phyloP scores from a whole-genome alignment of 352 stramenopile species.

The Phytophthora colocasiae region DNA sequence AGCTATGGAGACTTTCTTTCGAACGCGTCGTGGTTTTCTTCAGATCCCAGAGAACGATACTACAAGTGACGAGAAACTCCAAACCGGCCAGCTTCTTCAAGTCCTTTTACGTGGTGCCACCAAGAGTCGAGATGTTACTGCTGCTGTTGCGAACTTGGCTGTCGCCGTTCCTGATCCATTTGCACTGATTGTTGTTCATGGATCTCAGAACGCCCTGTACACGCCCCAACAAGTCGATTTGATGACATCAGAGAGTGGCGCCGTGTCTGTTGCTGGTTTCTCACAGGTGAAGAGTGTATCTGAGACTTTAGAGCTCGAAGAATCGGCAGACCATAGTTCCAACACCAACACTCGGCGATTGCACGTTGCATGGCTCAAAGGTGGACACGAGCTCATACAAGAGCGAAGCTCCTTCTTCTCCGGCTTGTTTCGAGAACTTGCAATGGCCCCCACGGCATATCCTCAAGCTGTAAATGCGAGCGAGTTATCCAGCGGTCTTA shows the following conservation, averaged over 20 bases:
- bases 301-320: conserved; percentile 20
- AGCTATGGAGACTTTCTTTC: conserved; percentile 64
- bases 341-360: conserved; percentile 26
- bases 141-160: conserved; percentile 40
- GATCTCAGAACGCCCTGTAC: conserved; percentile 61
- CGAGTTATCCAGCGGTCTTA: not conserved
- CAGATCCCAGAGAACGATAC: conserved; percentile 23
- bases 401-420: conserved; percentile 63
- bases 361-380: conserved; percentile 79
- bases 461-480: not conserved
- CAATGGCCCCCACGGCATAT: conserved; percentile 2
- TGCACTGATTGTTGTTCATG: conserved; percentile 63
- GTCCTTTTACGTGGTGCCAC: conserved; percentile 51
- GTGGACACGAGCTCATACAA: conserved; percentile 75
- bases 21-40: conserved; percentile 54
- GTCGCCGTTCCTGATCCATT: conserved; percentile 40
- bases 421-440: conserved; percentile 60
- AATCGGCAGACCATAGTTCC: not conserved
- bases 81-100: conserved; percentile 41
- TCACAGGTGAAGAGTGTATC: conserved; percentile 11
- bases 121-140: conserved; percentile 49
- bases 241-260: conserved; percentile 16
- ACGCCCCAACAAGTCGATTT: conserved; percentile 41
- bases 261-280: conserved; percentile 9
- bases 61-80: not conserved